Evolutionary conservation across 108 stramenopile species (phyloP).

Genomic region (Cyclotella kingstonii): DNA sequence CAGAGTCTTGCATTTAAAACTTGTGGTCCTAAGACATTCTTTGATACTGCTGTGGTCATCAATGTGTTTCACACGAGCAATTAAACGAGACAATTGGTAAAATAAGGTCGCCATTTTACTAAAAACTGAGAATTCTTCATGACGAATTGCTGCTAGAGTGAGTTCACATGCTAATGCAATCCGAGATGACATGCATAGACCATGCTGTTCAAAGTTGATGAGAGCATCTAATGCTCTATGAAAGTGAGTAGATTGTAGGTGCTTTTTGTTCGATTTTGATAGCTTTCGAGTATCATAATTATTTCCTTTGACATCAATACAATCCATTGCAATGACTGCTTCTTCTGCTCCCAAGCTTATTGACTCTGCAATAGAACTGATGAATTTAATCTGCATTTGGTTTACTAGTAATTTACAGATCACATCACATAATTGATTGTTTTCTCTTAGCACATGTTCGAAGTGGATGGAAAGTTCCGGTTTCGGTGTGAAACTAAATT

Average conservation of each 20-base stretch:
- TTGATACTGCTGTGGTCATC: conserved; percentile 2
- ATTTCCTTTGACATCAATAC: too few species aligned
- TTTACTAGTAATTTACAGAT: conserved; percentile 44
- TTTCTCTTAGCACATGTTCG: conserved; percentile 51
- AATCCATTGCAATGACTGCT: too few species aligned
- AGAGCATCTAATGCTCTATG: conserved; percentile 6
- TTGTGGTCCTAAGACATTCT: neutral
- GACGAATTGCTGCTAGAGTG: conserved; percentile 12
- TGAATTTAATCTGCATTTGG: conserved; percentile 15
- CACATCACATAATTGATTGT: conserved; percentile 57
- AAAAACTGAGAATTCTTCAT: conserved; percentile 17
- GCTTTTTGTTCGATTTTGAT: conserved; percentile 2
- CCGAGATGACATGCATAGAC: conserved; percentile 29
- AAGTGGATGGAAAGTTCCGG: conserved; percentile 12
- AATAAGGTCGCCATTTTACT: conserved; percentile 18
- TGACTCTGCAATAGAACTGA: conserved; percentile 16
- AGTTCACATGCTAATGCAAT: conserved; percentile 36
- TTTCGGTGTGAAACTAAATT: neutral
- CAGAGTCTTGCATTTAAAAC: neutral
- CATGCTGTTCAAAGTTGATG: conserved; percentile 3
- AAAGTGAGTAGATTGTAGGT: neutral
- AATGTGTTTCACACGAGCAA: conserved; percentile 12
- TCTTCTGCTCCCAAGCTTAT: conserved; percentile 22
- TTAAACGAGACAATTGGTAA: conserved; percentile 23
- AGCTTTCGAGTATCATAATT: too few species aligned